Conservation (phyloP, 2,329 filamentous ascomycete genomes). For the Pseudogymnoascus sp. region DNA sequence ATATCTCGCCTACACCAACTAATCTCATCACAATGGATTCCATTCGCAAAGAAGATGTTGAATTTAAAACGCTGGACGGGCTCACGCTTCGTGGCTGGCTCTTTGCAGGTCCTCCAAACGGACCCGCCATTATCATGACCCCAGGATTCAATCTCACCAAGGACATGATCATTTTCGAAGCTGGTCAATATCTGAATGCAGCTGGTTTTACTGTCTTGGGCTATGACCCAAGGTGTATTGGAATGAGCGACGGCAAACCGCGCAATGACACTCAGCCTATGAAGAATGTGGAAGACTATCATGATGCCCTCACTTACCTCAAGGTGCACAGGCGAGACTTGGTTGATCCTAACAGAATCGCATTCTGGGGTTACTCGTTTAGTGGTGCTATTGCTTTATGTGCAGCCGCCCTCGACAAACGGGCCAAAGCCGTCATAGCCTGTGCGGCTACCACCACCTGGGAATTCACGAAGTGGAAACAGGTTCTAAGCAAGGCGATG, state of each 20-base stretch:
- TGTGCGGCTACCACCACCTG: neutral
- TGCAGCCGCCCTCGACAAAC: conserved; percentile 16
- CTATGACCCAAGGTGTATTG: conserved; percentile 36
- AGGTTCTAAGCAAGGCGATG: conserved; percentile 30
- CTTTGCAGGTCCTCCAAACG: conserved; percentile 27
- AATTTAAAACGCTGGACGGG: conserved; percentile 39
- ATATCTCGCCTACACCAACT: neutral
- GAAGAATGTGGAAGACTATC: neutral
- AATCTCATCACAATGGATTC: neutral
- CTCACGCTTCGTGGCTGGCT: conserved; percentile 35
- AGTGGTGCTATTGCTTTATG: neutral
- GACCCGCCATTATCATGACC: conserved; percentile 24
- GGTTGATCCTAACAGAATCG: neutral
- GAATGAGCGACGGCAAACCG: neutral
- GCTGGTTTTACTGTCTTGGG: conserved; percentile 63
- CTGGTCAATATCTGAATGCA: neutral
- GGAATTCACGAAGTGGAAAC: neutral
- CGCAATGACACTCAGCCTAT: neutral
- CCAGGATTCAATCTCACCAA: conserved; percentile 22
- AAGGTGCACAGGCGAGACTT: neutral
- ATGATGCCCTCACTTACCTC: neutral
- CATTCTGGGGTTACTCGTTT: neutral
- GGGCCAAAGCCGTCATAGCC: conserved; percentile 33
- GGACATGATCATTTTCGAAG: conserved; percentile 14
- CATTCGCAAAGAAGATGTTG: conserved; percentile 27